These are phyloP conservation scores for Blastobotrys serpentis DNA, from an alignment of 1,139 yeast genomes.

Conservation along the genomic window DNA sequence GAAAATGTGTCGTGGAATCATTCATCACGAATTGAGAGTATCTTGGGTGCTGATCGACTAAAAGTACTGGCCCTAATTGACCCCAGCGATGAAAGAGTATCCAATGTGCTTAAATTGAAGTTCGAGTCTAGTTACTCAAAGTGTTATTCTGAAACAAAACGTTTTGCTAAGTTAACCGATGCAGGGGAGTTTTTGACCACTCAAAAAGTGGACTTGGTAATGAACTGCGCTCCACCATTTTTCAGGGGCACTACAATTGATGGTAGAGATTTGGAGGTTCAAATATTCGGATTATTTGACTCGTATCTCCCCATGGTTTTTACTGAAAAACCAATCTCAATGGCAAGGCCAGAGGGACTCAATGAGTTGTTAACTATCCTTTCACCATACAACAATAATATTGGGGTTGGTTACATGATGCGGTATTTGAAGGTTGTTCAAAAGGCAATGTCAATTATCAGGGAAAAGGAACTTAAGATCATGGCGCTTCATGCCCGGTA, in stretches of 20 bases:
- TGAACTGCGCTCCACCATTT: conserved; percentile 27
- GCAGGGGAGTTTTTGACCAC: conserved; percentile 19
- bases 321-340: conserved; percentile 27
- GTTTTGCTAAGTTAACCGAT: conserved; percentile 19
- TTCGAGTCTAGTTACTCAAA: conserved; percentile 13
- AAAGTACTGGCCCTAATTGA: conserved; percentile 25
- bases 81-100: conserved; percentile 22
- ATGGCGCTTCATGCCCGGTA: conserved; percentile 24
- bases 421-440: conserved; percentile 28
- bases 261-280: conserved; percentile 24
- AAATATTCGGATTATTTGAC: conserved; percentile 19
- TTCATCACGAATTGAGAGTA: conserved; percentile 22
- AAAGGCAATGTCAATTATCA: conserved; percentile 24
- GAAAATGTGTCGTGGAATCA: conserved; percentile 28
- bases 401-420: conserved; percentile 30
- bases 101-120: conserved; percentile 21
- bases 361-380: conserved; percentile 18
- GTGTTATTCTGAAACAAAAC: conserved; percentile 20
- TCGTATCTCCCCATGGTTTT: conserved; percentile 23
- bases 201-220: conserved; percentile 21
- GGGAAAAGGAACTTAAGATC: conserved; percentile 22
- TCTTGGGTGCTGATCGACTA: conserved; percentile 23
- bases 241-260: conserved; percentile 25
- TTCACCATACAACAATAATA: conserved; percentile 14
- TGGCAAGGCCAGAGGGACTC: conserved; percentile 25